A percentile compares a stretch with the other conserved stretches of the same genome.
phyloP scores from a whole-genome alignment of 1,284 basidiomycete species.

The Apiotrichum porosum region DNA sequence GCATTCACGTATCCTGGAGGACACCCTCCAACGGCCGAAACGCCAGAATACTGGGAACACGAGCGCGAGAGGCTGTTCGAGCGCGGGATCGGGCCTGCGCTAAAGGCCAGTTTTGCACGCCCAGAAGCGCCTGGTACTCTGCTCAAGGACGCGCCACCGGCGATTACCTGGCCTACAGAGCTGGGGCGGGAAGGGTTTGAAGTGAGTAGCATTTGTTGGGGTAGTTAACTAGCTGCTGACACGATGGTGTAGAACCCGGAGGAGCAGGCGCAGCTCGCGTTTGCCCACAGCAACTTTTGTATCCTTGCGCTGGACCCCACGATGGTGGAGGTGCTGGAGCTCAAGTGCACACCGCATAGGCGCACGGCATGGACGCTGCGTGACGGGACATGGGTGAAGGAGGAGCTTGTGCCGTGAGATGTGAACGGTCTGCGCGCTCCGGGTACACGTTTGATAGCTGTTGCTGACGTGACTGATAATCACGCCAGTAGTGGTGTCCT shows the following conservation, averaged over 20 bases:
- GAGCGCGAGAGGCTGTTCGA: constrained; percentile 37
- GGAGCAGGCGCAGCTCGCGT: constrained; percentile 29
- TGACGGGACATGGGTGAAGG: constrained; percentile 30
- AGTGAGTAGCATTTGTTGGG: constrained; percentile 28
- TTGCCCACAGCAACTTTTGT: constrained; percentile 37
- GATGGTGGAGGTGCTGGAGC: constrained; percentile 41
- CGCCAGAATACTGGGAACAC: too few species aligned
- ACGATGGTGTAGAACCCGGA: constrained; percentile 22
- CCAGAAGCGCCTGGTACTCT: constrained; percentile 34
- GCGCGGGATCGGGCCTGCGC: constrained; percentile 32
- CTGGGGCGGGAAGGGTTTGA: too few species aligned
- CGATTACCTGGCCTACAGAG: constrained; percentile 13
- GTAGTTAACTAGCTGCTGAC: neutral
- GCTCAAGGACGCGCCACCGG: constrained; percentile 27
- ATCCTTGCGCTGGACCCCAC: constrained; percentile 38
- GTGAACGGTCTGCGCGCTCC: too few species aligned
- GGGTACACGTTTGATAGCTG: too few species aligned
- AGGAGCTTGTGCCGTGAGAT: constrained; percentile 35
- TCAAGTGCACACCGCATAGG: constrained; percentile 38
- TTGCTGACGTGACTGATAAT: too few species aligned
- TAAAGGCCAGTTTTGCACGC: constrained; percentile 44
- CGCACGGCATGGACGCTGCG: constrained; percentile 31
- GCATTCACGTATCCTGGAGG: constrained; percentile 15
- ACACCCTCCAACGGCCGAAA: too few species aligned
- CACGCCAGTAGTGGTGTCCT: too few species aligned